Evolutionary conservation across 495 filamentous ascomycete species (phyloP).

Genomic region (Cenococcum geophilum): DNA sequence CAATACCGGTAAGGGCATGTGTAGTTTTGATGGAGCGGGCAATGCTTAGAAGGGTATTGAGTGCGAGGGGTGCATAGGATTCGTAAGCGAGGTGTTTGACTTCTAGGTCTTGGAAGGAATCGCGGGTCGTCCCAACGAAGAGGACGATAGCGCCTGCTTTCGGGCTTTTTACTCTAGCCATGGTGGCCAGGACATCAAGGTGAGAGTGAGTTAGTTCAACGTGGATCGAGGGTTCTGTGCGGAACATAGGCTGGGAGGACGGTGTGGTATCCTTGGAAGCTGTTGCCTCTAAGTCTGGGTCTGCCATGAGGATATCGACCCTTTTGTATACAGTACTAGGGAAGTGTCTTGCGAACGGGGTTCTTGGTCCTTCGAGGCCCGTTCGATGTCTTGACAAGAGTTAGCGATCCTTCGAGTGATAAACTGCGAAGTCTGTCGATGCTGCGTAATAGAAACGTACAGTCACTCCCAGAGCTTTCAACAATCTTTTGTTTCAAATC

Average conservation of each 20-base stretch:
- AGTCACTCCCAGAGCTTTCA: too few species aligned
- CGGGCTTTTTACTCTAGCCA: constrained; percentile 65
- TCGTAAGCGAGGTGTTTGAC: constrained; percentile 77
- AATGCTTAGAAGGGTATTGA: constrained; percentile 69
- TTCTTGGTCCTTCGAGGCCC: too few species aligned
- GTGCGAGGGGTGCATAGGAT: constrained; percentile 68
- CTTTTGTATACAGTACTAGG: too few species aligned
- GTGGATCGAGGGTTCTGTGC: constrained; percentile 40
- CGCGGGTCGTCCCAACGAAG: constrained; percentile 84
- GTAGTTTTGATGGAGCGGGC: constrained; percentile 51
- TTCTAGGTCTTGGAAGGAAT: constrained; percentile 67
- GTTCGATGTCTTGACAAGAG: too few species aligned
- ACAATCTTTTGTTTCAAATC: too few species aligned
- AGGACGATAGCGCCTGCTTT: constrained; percentile 83
- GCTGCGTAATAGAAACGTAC: too few species aligned
- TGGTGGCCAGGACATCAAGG: constrained; percentile 54
- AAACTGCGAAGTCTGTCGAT: too few species aligned
- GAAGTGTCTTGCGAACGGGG: too few species aligned
- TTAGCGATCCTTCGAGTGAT: too few species aligned
- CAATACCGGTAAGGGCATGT: constrained; percentile 61
- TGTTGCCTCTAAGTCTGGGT: too few species aligned
- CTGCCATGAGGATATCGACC: too few species aligned
- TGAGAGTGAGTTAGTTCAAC: constrained; percentile 57
- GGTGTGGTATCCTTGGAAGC: background rate
- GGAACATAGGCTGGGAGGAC: constrained; percentile 21